Evolutionary conservation across 2,329 filamentous ascomycete genomes (phyloP), one percentile per base, ranked within the genome.

Genomic region (Gliomastix tumulicola): DNA sequence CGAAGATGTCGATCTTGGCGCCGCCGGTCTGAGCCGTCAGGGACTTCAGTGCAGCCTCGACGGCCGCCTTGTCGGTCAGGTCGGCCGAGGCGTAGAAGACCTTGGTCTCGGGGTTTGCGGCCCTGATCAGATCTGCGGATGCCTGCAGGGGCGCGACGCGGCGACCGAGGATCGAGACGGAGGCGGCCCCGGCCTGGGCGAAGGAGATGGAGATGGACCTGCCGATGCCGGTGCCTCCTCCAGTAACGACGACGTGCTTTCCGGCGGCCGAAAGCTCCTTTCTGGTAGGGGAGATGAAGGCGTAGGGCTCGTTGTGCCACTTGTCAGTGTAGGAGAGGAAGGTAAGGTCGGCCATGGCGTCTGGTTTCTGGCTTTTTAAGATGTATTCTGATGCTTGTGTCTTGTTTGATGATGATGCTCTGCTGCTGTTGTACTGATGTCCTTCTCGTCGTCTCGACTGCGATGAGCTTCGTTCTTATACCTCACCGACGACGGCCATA

Each of bases 181-280:
- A 53, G 3, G 45, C 33, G 3, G 62, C 60, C 0, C 55, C 55
- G 0, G 68, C 69, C 7, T 48, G 43, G 3, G 60, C 53, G 41
- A 71, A 85, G 18, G 78, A 62, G 30, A 69, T 65, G 2, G 79
- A 79, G 8, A 81, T 71, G 1, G 77, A 74, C 40, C 74, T 72
- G 2, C 80, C 80, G 19, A 84, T 74, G 10, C 80, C 78, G 0
- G 68, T 71, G 3, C 72, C 71, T 4, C 71, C 79, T 30, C 81
- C 81, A 1, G 78, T 82, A 48, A 85, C 77, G 12, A 84, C 62
- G 6, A 81, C 70, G 9, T 68, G 75, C 20, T 55, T 53, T 4
- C 56, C 57, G 3, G 42, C 46, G 3, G 51, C 54, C 0, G 54
- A 57, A 5, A 63, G 49, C 32, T 56, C 54, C 0, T 54, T 51